Evolutionary conservation across 1,284 basidiomycete species (phyloP).

Genomic region (Afroboletus lepidellus): DNA sequence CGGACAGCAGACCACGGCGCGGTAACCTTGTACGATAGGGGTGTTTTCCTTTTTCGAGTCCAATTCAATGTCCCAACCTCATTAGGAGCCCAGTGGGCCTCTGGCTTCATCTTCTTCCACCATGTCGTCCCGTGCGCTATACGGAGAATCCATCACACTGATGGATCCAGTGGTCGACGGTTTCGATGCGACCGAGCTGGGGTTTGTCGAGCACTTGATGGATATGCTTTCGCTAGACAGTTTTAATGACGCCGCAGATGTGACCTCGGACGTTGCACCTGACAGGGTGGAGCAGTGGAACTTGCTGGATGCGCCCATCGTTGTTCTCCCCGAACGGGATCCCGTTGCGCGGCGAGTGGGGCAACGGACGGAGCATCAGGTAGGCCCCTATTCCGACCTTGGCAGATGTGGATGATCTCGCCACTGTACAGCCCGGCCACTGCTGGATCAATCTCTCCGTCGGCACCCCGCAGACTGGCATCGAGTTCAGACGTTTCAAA

Average conservation of each 20-base stretch:
- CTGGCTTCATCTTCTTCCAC: background rate
- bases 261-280: background rate
- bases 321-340: background rate
- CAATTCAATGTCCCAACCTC: background rate
- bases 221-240: background rate
- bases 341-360: conserved; percentile 1
- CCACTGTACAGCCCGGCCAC: background rate
- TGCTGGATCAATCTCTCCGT: conserved; percentile 9
- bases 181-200: background rate
- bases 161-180: too few relatives aligned
- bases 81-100: background rate
- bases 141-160: too few relatives aligned
- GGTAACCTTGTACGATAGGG: conserved; percentile 19
- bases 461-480: conserved; percentile 1
- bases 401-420: background rate
- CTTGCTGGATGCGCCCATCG: background rate
- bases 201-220: background rate
- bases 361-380: background rate
- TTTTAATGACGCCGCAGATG: background rate
- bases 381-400: background rate
- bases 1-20: conserved; percentile 31
- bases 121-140: too few relatives aligned
- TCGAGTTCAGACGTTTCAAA: conserved; percentile 4
- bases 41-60: background rate
- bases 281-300: background rate